phyloP scores from a whole-genome alignment of 257 asterid species.

The Solanum ossicruentum region DNA sequence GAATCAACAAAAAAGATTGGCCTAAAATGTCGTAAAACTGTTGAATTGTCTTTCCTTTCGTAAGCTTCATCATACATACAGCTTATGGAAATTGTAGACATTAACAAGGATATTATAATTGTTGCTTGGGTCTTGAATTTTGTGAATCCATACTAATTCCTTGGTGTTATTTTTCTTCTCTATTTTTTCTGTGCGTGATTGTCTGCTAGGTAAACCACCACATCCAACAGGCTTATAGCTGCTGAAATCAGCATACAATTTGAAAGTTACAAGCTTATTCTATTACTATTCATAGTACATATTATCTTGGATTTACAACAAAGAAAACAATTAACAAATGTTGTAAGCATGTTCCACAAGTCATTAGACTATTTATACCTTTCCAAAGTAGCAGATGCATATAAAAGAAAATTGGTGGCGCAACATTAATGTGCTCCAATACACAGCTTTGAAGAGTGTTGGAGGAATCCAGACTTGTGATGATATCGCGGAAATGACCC shows the following conservation, averaged over 20 bases:
- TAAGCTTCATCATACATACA: background rate
- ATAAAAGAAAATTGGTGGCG: background rate
- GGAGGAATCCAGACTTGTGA: conserved; percentile 6
- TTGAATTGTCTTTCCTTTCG: background rate
- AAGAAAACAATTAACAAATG: background rate
- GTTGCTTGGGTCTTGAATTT: background rate
- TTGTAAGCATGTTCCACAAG: background rate
- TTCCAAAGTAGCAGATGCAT: background rate
- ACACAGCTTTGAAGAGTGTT: background rate
- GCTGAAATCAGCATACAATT: background rate
- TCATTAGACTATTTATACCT: background rate
- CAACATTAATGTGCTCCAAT: background rate
- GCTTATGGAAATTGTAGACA: background rate
- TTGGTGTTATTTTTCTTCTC: background rate
- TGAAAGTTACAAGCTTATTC: background rate
- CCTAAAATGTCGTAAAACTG: background rate
- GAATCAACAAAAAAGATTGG: background rate
- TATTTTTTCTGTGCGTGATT: background rate
- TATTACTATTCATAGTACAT: background rate
- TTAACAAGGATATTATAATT: background rate
- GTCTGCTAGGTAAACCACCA: background rate
- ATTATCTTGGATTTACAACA: background rate
- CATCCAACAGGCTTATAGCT: background rate
- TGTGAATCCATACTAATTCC: background rate
- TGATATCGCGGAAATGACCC: background rate